These are phyloP conservation scores for Lactarius evosmus DNA, from an alignment of 768 basidiomycete genomes.

Conservation along the genomic window DNA sequence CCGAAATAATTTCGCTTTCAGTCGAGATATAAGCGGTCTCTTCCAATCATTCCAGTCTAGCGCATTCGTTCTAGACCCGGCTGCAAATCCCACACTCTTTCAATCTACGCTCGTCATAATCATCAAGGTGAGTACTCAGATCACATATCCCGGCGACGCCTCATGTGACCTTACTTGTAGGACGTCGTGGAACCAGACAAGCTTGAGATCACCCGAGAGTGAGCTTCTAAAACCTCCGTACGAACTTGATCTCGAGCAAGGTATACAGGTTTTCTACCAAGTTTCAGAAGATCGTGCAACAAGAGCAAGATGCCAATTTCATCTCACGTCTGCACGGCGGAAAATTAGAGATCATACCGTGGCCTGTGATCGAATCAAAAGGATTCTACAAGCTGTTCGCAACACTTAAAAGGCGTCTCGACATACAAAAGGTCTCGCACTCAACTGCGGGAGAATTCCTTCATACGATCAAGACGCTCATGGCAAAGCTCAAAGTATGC, in stretches of 20 bases:
- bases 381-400: slow-evolving; percentile 58
- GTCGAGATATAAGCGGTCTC: slow-evolving; percentile 54
- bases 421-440: slow-evolving; percentile 49
- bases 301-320: slow-evolving; percentile 60
- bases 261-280: slow-evolving; percentile 48
- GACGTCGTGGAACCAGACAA: slow-evolving; percentile 62
- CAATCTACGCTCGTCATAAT: slow-evolving; percentile 57
- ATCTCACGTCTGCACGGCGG: slow-evolving; percentile 59
- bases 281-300: slow-evolving; percentile 56
- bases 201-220: slow-evolving; percentile 56
- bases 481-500: slow-evolving; percentile 61
- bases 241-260: not conserved
- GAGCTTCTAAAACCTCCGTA: slow-evolving; percentile 24
- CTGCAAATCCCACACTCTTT: slow-evolving; percentile 55
- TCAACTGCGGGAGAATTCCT: slow-evolving; percentile 52
- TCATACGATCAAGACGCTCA: slow-evolving; percentile 54
- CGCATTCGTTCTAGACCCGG: slow-evolving; percentile 53
- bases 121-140: slow-evolving; percentile 46
- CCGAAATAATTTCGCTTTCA: slow-evolving; percentile 44
- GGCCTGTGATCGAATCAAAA: slow-evolving; percentile 40
- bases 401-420: slow-evolving; percentile 44
- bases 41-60: slow-evolving; percentile 61
- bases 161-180: slow-evolving; percentile 32
- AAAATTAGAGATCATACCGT: slow-evolving; percentile 54
- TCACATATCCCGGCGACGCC: not conserved